Evolutionary conservation across 2,329 filamentous ascomycete genomes (phyloP).

Genomic region (Cladophialophora carrionii): DNA sequence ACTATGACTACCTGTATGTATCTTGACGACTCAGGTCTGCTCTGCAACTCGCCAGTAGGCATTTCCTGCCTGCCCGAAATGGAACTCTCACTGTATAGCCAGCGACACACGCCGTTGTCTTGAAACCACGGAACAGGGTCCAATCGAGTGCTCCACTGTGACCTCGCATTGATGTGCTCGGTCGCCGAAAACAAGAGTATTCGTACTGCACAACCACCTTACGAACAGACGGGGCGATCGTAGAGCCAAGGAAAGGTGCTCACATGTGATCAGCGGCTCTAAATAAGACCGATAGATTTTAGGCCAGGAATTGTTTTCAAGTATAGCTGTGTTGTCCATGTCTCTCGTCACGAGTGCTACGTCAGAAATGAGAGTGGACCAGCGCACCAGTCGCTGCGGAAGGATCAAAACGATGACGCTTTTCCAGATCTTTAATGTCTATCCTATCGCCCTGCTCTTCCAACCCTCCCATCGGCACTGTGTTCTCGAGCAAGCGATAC

Average conservation of each 20-base stretch:
- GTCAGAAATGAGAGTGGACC: background rate
- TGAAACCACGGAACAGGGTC: background rate
- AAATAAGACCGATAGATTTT: background rate
- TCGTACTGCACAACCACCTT: background rate
- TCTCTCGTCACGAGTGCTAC: background rate
- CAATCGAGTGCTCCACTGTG: background rate
- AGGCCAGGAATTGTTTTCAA: background rate
- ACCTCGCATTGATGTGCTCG: background rate
- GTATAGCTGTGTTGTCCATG: background rate
- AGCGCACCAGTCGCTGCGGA: background rate
- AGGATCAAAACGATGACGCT: background rate
- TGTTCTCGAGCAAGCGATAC: constrained; percentile 15
- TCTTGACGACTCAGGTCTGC: background rate
- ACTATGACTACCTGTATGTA: background rate
- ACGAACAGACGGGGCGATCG: background rate
- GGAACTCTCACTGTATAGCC: background rate
- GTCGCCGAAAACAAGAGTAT: background rate
- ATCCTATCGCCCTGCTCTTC: background rate
- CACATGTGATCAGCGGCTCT: background rate
- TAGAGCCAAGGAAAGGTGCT: background rate
- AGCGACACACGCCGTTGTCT: background rate
- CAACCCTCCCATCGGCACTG: constrained; percentile 8
- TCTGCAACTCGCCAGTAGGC: background rate
- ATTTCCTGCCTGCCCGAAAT: background rate
- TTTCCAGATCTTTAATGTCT: background rate